Evolutionary conservation across 2,329 filamentous ascomycete species (phyloP).

Genomic region (Knufia petricola): DNA sequence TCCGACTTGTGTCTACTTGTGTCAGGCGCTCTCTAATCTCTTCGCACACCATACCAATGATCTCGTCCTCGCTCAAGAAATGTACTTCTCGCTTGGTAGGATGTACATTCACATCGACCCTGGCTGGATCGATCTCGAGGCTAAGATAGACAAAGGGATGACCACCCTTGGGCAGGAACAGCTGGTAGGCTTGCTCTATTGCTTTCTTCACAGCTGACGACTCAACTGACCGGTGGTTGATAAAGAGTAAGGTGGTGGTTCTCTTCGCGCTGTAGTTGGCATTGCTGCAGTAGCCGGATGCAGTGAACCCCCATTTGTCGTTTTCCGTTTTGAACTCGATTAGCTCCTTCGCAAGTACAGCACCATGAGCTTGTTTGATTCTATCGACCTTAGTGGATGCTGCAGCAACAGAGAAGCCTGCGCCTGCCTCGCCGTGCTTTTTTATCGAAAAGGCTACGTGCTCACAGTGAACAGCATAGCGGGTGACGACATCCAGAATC

Average conservation of each 20-base stretch:
- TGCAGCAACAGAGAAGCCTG: slow-evolving; percentile 68
- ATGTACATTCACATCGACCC: slow-evolving; percentile 95
- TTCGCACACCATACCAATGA: slow-evolving; percentile 75
- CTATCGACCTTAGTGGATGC: slow-evolving; percentile 66
- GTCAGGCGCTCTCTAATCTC: slow-evolving; percentile 69
- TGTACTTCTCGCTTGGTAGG: slow-evolving; percentile 96
- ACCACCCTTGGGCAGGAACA: slow-evolving; percentile 83
- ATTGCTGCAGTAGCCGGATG: slow-evolving; percentile 73
- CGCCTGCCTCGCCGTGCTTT: slow-evolving; percentile 80
- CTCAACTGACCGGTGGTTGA: slow-evolving; percentile 91
- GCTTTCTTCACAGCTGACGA: slow-evolving; percentile 80
- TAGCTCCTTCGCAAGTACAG: slow-evolving; percentile 75
- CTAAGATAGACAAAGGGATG: slow-evolving; percentile 91
- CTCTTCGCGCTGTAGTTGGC: slow-evolving; percentile 92
- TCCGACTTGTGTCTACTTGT: slow-evolving; percentile 83
- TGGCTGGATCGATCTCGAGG: slow-evolving; percentile 80
- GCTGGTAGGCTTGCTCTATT: slow-evolving; percentile 78
- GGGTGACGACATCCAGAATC: slow-evolving; percentile 87
- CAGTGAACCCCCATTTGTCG: slow-evolving; percentile 72
- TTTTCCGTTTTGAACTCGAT: slow-evolving; percentile 65
- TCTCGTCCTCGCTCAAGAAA: slow-evolving; percentile 95
- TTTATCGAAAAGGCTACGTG: slow-evolving; percentile 95
- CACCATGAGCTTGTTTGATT: slow-evolving; percentile 83
- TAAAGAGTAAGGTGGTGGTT: slow-evolving; percentile 80
- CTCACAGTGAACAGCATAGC: slow-evolving; percentile 83